These are phyloP conservation scores for Trichoderma reesei DNA, from an alignment of 495 filamentous ascomycete species.

Conservation along the genomic window DNA sequence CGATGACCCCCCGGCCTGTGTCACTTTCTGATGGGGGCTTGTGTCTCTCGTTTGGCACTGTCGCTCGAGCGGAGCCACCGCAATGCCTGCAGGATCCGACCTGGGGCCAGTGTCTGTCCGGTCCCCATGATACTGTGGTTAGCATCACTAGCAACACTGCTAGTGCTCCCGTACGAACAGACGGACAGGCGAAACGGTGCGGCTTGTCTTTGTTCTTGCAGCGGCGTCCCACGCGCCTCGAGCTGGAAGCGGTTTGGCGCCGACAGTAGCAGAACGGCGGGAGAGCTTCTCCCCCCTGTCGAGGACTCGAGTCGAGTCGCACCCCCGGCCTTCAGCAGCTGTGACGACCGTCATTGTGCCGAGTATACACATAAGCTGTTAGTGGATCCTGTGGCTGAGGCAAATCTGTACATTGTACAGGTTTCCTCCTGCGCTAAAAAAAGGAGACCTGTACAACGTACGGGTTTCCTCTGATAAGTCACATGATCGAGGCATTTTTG, in stretches of 20 bases:
- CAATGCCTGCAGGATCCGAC: neutral
- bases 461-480: too few relatives aligned
- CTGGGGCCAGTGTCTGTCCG: neutral
- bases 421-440: too few relatives aligned
- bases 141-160: too few relatives aligned
- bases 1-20: too few relatives aligned
- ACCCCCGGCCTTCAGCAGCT: neutral
- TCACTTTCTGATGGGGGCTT: too few relatives aligned
- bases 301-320: neutral
- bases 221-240: neutral
- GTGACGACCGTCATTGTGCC: constrained; percentile 5
- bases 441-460: too few relatives aligned
- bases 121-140: too few relatives aligned
- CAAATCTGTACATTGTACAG: too few relatives aligned
- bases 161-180: too few relatives aligned
- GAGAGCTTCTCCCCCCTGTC: neutral
- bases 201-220: neutral
- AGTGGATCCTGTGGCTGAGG: too few relatives aligned
- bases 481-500: too few relatives aligned
- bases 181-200: neutral
- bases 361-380: too few relatives aligned
- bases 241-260: neutral
- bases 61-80: neutral
- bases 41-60: neutral
- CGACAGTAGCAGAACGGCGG: neutral